Conservation (phyloP, 768 basidiomycete genomes). For the Russula olivacea region DNA sequence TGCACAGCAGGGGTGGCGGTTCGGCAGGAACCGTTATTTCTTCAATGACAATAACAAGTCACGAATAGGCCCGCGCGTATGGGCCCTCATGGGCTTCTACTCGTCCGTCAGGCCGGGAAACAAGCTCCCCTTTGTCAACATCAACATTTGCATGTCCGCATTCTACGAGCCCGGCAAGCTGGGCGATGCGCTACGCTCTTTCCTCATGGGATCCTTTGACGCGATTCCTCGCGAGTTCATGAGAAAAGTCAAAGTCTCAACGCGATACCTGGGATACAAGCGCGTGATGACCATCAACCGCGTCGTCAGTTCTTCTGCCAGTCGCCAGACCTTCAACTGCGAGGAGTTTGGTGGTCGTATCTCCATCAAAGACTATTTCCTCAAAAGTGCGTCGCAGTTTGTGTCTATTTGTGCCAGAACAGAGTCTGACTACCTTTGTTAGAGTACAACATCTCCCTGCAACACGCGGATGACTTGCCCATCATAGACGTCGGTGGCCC, state of each 20-base stretch:
- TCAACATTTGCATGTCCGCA: conserved; percentile 49
- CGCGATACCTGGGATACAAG: conserved; percentile 39
- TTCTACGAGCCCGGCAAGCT: conserved; percentile 59
- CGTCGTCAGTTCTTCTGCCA: conserved; percentile 39
- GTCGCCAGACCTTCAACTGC: conserved; percentile 47
- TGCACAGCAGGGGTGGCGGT: conserved; percentile 50
- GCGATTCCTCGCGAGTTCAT: conserved; percentile 46
- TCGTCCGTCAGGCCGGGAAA: conserved; percentile 45
- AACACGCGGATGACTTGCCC: conserved; percentile 35
- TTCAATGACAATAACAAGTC: conserved; percentile 35
- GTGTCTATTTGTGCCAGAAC: background rate
- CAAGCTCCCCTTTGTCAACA: conserved; percentile 48
- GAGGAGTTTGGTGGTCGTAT: conserved; percentile 51
- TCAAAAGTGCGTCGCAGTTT: conserved; percentile 43
- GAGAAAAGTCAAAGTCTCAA: conserved; percentile 54
- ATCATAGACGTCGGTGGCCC: conserved; percentile 34
- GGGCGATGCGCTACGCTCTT: conserved; percentile 49
- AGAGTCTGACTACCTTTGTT: background rate
- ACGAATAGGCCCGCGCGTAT: conserved; percentile 36
- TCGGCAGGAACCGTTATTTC: conserved; percentile 64
- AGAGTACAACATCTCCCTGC: conserved; percentile 57
- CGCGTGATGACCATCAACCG: conserved; percentile 28
- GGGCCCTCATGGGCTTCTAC: conserved; percentile 46
- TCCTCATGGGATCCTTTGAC: conserved; percentile 37
- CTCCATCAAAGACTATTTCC: conserved; percentile 60